These are phyloP conservation scores for Leucoagaricus sp. DNA, from an alignment of 1,284 basidiomycete genomes.

Conservation along the genomic window DNA sequence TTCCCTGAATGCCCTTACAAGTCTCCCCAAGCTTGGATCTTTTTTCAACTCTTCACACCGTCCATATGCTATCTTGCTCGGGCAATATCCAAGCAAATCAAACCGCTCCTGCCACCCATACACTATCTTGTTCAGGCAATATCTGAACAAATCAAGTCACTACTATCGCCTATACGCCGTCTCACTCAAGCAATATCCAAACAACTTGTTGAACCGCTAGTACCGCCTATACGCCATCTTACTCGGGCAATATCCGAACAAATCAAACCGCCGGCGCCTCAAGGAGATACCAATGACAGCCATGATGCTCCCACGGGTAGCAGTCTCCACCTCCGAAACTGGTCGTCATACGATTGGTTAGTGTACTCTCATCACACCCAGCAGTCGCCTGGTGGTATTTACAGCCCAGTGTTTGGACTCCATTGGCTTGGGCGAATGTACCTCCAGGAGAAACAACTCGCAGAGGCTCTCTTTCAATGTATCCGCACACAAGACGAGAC, in stretches of 20 bases:
- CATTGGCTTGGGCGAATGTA: neutral
- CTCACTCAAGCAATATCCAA: too few relatives aligned
- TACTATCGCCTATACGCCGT: too few relatives aligned
- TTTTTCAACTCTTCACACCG: neutral
- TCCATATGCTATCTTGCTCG: too few relatives aligned
- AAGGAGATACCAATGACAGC: too few relatives aligned
- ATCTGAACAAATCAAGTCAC: too few relatives aligned
- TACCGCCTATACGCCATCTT: too few relatives aligned
- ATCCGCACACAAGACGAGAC: neutral
- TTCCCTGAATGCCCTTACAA: slow-evolving; percentile 22
- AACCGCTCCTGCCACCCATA: too few relatives aligned
- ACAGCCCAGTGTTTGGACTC: neutral
- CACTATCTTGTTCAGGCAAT: too few relatives aligned
- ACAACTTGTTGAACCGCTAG: too few relatives aligned
- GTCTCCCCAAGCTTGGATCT: slow-evolving; percentile 24
- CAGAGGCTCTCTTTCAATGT: neutral
- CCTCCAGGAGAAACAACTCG: neutral
- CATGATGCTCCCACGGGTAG: neutral
- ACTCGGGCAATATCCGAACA: too few relatives aligned
- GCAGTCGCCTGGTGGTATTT: neutral
- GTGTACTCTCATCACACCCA: neutral
- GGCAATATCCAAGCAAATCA: neutral
- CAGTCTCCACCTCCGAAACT: neutral
- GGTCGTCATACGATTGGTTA: neutral
- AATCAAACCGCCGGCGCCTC: too few relatives aligned